Evolutionary conservation across 768 basidiomycete species (phyloP), one percentile per base, ranked within the genome.

Genomic region (Crassisporium funariophilum): DNA sequence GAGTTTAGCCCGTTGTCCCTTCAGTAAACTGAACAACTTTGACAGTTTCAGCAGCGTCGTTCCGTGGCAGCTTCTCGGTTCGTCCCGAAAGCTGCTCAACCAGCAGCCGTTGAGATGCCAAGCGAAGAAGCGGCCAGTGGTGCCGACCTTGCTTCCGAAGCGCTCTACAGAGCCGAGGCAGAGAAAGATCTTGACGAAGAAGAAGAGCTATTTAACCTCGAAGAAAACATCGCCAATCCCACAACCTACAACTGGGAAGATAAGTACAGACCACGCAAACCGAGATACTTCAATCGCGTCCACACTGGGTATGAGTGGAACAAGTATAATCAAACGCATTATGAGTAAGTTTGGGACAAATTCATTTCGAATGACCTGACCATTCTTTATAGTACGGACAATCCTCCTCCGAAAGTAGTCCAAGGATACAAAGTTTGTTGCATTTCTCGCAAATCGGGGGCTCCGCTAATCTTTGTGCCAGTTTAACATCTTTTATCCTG

Each of bases 261-360:
- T 75, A 95, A 98, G 65, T 98, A 95, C 60, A 78, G 97, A 29
- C 95, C 97, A 22, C 79, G 97, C 25, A 99, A 98, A 66, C 97
- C 97, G 35, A 78, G 95, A 52, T 99, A 98, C 74, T 98, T 98
- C 74, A 99, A 99, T 63, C 86, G 97, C 47, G 97, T 98, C 19
- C 94, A 98, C 61, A 99, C 97, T 22, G 97, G 97, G 20, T 99
- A 95, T 63, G 97, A 99, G 65, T 99, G 97, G 97, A 98, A 95
- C 76, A 98, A 98, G 74, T 99, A 98, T 68, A 98, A 98, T 66
- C 95, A 98, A 66, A 98, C 97, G 3, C 97, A 98, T 71, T 99
- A 98, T 67, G 97, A 98, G 92, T 95, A 73, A 54, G 90, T 78
- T 31, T n/a, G 29, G n/a, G n/a, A n/a, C n/a, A n/a, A n/a, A n/a